These are phyloP conservation scores for Fusarium guadeloupense DNA, from an alignment of 2,329 filamentous ascomycete genomes.

Conservation along the genomic window DNA sequence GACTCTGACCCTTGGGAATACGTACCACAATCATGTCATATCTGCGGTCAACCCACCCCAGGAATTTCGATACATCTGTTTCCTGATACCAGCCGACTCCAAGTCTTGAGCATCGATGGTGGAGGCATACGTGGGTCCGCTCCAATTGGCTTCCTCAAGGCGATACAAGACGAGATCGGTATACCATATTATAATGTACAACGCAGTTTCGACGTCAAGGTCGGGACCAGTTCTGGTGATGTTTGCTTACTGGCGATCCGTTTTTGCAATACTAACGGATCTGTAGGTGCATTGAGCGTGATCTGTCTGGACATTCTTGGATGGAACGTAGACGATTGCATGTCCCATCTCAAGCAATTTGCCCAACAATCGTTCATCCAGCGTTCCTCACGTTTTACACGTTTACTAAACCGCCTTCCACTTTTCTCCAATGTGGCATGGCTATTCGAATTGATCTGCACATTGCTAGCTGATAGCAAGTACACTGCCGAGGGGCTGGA, in stretches of 20 bases:
- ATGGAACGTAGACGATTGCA: conserved; percentile 27
- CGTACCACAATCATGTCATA: conserved; percentile 10
- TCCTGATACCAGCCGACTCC: conserved; percentile 20
- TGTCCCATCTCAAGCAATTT: conserved; percentile 19
- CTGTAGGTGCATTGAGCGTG: conserved; percentile 21
- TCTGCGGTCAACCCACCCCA: conserved; percentile 7
- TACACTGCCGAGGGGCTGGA: conserved; percentile 11
- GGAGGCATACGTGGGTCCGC: conserved; percentile 23
- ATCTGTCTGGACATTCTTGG: conserved; percentile 22
- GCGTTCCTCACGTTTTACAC: not conserved
- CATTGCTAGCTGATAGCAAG: conserved; percentile 16
- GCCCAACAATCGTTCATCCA: conserved; percentile 5
- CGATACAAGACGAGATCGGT: conserved; percentile 20
- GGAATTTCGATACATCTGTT: conserved; percentile 8
- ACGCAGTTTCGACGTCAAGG: conserved; percentile 25
- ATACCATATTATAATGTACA: conserved; percentile 25
- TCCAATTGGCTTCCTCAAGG: conserved; percentile 22
- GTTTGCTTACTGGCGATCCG: not conserved
- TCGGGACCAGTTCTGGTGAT: conserved; percentile 31
- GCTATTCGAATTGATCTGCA: conserved; percentile 1
- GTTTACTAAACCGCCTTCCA: conserved; percentile 3
- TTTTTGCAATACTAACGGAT: not conserved
- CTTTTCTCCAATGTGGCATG: conserved; percentile 1
- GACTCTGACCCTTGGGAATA: conserved; percentile 4
- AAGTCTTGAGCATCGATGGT: conserved; percentile 28